A percentile compares a stretch with the other conserved stretches of the same genome.
Evolutionary conservation across 495 filamentous ascomycete genomes (phyloP).

Genomic region (Aspergillus egyptiacus): DNA sequence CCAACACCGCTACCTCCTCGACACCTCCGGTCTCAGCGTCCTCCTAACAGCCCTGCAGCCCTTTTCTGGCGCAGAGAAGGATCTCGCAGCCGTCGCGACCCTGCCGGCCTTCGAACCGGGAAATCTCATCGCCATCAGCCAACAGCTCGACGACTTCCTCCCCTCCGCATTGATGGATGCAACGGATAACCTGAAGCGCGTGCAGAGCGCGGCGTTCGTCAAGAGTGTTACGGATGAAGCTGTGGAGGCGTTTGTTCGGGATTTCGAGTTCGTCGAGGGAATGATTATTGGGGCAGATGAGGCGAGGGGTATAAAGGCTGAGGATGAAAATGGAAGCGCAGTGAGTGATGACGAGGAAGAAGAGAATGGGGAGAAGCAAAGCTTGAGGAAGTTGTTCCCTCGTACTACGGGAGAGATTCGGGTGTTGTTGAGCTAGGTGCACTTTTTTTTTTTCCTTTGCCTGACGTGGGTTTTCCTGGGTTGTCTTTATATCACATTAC

Average conservation of each 20-base stretch:
- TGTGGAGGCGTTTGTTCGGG: slow-evolving; percentile 77
- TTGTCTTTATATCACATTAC: too few relatives aligned
- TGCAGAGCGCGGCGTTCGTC: slow-evolving; percentile 62
- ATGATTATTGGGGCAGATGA: slow-evolving; percentile 57
- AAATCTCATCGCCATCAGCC: slow-evolving; percentile 57
- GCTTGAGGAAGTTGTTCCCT: slow-evolving; percentile 66
- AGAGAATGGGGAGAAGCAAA: slow-evolving; percentile 34
- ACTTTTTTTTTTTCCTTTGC: not conserved
- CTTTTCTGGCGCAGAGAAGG: slow-evolving; percentile 29
- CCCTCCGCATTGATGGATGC: slow-evolving; percentile 92
- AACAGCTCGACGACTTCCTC: slow-evolving; percentile 83
- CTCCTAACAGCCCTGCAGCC: slow-evolving; percentile 61
- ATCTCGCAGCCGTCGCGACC: slow-evolving; percentile 46
- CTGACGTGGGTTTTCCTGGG: too few relatives aligned
- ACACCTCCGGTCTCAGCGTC: slow-evolving; percentile 63
- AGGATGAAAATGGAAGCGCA: slow-evolving; percentile 34
- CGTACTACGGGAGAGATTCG: slow-evolving; percentile 80
- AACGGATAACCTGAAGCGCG: slow-evolving; percentile 64
- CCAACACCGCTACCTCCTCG: slow-evolving; percentile 59
- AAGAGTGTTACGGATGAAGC: slow-evolving; percentile 76
- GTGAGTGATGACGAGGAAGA: slow-evolving; percentile 37
- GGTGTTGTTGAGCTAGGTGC: slow-evolving; percentile 58
- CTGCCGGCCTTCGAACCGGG: slow-evolving; percentile 58
- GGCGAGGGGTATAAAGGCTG: slow-evolving; percentile 29
- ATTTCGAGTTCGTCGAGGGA: slow-evolving; percentile 85